Evolutionary conservation across 2,329 filamentous ascomycete genomes (phyloP).

Genomic region (Talaromyces sp.): DNA sequence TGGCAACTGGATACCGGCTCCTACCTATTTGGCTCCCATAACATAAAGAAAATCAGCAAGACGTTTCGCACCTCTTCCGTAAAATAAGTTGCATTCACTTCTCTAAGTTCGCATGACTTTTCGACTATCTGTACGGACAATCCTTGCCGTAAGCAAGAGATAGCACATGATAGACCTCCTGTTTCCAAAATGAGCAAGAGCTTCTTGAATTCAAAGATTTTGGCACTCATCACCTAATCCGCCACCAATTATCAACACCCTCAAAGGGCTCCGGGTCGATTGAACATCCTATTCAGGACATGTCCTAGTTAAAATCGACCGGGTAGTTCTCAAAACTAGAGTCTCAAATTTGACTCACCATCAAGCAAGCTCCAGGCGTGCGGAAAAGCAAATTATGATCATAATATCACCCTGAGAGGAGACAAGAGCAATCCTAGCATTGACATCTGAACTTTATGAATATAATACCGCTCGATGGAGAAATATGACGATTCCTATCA

Average conservation of each 20-base stretch:
- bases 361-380: not conserved
- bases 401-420: not conserved
- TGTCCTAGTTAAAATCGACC: not conserved
- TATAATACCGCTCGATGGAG: not conserved
- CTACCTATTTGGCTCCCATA: constrained; percentile 25
- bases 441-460: not conserved
- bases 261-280: not conserved
- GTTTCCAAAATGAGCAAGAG: not conserved
- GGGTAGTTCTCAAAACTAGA: not conserved
- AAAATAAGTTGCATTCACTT: not conserved
- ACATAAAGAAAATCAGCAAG: not conserved
- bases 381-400: not conserved
- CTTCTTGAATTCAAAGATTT: not conserved
- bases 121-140: not conserved
- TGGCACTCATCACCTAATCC: not conserved
- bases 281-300: not conserved
- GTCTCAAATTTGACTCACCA: not conserved
- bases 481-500: not conserved
- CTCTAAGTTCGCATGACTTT: not conserved
- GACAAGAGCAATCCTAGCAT: not conserved
- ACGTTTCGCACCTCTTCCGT: not conserved
- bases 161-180: not conserved
- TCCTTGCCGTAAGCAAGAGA: not conserved
- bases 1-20: constrained; percentile 35
- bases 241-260: not conserved